Base-by-base conservation (phyloP, 202 grass and related monocot genomes). In the Setaria italica region DNA sequence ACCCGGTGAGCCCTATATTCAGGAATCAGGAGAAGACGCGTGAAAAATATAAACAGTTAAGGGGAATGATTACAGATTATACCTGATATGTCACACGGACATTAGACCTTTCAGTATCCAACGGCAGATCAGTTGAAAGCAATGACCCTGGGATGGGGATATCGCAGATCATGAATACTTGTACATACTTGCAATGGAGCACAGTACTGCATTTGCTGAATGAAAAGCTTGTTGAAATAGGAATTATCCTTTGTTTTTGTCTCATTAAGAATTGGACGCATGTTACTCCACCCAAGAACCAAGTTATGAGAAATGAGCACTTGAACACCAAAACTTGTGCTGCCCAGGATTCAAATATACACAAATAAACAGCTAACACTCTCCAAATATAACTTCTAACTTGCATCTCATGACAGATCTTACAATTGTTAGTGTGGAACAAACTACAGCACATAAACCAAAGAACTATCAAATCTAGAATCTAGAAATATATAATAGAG, bases 71-170 rank as follows among this genome's bases (percentile, higher is more conserved):
- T 39, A 47, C 35, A 56, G 16, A 1, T 46, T 45, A 7, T 81
- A 58, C 79, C 67, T 82, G 51, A 59, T 71, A 82, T 59, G 79
- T 34, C 51, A 82, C 79, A 13, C 9, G 66, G 14, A 71, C 21
- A 47, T 30, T 32, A 82, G 51, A 32, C 7, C 37, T 46, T 47
- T 59, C 51, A 47, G 2, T 32, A 33, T 39, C 37, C n/a, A 82
- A 35, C 15, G 51, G 33, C 2, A 30, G 20, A 81, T 81, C 79
- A 8, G 35, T 57, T 56, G 50, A 53, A 58, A 13, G 2, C 1
- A 70, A 58, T 58, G 51, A 20, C 11, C 64, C 64, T 81, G 64
- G 21, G 0, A 67, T 41, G 16, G 34, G 9, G n/a, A 20, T 25
- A 68, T 19, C 37, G 11, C 16, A 59, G 56, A 59, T 21, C 56